These are phyloP conservation scores for Lolium multiflorum DNA, from an alignment of 176 grass and related monocot genomes.

Conservation along the genomic window DNA sequence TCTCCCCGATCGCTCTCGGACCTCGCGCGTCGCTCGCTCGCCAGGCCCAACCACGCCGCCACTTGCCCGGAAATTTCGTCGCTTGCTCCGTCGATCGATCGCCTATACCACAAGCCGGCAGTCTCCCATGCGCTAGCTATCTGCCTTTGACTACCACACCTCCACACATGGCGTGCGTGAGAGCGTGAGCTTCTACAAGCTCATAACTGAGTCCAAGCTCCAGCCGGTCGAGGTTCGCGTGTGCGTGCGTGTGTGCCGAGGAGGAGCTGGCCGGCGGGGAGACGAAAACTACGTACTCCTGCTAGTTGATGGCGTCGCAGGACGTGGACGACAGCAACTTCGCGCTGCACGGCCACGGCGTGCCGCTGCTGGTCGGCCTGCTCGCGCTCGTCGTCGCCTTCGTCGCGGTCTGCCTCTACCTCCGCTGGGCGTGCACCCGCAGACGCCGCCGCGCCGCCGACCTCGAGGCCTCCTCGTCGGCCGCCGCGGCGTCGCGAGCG, in stretches of 20 bases:
- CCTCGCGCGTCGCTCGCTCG: neutral
- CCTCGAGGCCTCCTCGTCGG: neutral
- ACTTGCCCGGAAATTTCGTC: conserved; percentile 35
- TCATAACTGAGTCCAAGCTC: too few species aligned
- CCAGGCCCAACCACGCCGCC: neutral
- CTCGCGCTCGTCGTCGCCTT: conserved; percentile 34
- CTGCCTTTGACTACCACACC: neutral
- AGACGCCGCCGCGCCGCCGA: conserved; percentile 19
- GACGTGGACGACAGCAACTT: conserved; percentile 70
- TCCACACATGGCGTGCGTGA: neutral
- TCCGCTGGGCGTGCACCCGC: conserved; percentile 44
- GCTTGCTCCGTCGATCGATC: neutral
- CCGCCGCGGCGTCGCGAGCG: neutral
- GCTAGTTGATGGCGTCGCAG: too few species aligned
- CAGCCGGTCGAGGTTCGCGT: too few species aligned
- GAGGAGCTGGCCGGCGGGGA: too few species aligned
- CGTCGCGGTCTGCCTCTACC: conserved; percentile 53
- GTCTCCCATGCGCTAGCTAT: neutral
- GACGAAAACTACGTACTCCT: too few species aligned
- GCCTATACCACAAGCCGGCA: neutral
- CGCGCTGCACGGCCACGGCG: conserved; percentile 45
- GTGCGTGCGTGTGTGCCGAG: too few species aligned
- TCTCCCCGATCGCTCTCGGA: conserved; percentile 27
- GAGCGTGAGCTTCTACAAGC: too few species aligned
- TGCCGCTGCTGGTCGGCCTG: conserved; percentile 47